A percentile compares a stretch with the other conserved stretches of the same genome.
Conservation (phyloP, 371 early-diverging fungal genomes). For the Apophysomyces ossiformis region DNA sequence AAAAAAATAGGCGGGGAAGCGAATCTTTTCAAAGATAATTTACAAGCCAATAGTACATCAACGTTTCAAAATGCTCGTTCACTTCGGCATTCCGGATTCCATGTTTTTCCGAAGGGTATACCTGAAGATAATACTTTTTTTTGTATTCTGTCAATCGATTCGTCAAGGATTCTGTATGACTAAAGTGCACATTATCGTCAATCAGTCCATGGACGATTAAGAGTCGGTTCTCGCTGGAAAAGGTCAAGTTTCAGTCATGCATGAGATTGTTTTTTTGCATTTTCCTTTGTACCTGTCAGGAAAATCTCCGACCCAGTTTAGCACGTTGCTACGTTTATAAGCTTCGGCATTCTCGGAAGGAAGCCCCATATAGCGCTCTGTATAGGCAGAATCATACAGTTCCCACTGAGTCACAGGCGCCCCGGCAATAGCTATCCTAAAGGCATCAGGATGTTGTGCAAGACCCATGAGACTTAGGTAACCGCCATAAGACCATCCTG, state of each 20-base stretch:
- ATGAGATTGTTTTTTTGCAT: background rate
- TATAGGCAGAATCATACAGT: slow-evolving; percentile 79
- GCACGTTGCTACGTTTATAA: slow-evolving; percentile 59
- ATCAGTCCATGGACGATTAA: slow-evolving; percentile 78
- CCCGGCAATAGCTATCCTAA: slow-evolving; percentile 76
- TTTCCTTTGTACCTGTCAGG: slow-evolving; percentile 57
- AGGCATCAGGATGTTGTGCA: slow-evolving; percentile 64
- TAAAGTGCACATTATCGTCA: slow-evolving; percentile 87
- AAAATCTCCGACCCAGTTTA: slow-evolving; percentile 59
- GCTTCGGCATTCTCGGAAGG: slow-evolving; percentile 54
- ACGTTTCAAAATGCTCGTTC: slow-evolving; percentile 83
- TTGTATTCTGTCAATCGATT: slow-evolving; percentile 58
- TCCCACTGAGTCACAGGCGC: slow-evolving; percentile 83
- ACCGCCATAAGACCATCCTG: slow-evolving; percentile 81
- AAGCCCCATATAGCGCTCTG: slow-evolving; percentile 80
- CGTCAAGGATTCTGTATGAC: slow-evolving; percentile 66
- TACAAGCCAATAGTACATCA: slow-evolving; percentile 74
- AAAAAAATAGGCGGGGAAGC: background rate
- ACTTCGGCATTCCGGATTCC: slow-evolving; percentile 72
- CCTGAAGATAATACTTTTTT: slow-evolving; percentile 69
- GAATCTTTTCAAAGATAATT: slow-evolving; percentile 51
- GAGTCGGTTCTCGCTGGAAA: slow-evolving; percentile 62
- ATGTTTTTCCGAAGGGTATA: slow-evolving; percentile 79
- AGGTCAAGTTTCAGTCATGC: slow-evolving; percentile 6
- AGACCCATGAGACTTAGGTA: slow-evolving; percentile 76